Percentiles rank a stretch among this genome's conserved stretches.
Evolutionary conservation across 306 rosid genomes (phyloP).

Genomic region (Corylus americana): DNA sequence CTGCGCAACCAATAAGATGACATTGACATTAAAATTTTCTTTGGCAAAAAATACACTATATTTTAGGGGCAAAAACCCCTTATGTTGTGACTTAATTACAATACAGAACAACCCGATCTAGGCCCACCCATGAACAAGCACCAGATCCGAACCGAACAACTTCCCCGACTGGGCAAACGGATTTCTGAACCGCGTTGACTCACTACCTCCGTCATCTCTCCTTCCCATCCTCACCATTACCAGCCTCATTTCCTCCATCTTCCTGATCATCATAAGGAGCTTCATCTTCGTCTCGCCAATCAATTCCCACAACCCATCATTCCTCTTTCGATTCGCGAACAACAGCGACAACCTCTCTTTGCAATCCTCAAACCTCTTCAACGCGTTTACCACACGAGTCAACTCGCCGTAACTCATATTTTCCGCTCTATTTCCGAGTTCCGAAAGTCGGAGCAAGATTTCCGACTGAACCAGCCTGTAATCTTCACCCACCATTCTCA

Average conservation of each 20-base stretch:
- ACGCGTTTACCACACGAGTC: slow-evolving; percentile 38
- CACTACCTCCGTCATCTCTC: slow-evolving; percentile 16
- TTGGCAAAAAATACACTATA: neutral
- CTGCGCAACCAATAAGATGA: no score
- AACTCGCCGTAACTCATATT: slow-evolving; percentile 48
- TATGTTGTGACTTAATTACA: slow-evolving; percentile 11
- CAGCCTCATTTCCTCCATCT: slow-evolving; percentile 48
- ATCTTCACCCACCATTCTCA: slow-evolving; percentile 57
- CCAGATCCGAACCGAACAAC: slow-evolving; percentile 29
- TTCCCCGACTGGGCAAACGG: slow-evolving; percentile 72
- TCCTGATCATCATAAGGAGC: slow-evolving; percentile 34
- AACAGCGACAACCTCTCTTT: slow-evolving; percentile 44
- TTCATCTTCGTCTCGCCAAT: slow-evolving; percentile 31
- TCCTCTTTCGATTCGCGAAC: slow-evolving; percentile 55
- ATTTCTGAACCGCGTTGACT: slow-evolving; percentile 52
- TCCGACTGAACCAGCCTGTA: slow-evolving; percentile 62
- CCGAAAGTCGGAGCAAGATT: slow-evolving; percentile 42
- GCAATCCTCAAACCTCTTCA: slow-evolving; percentile 46
- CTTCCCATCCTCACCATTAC: slow-evolving; percentile 27
- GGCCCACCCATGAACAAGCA: slow-evolving; percentile 8
- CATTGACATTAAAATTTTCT: neutral
- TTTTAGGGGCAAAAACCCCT: no score
- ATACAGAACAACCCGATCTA: slow-evolving; percentile 31
- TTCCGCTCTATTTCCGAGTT: slow-evolving; percentile 34
- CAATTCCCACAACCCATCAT: slow-evolving; percentile 68